Base-by-base conservation (phyloP, 768 basidiomycete genomes). In the Tylopilus balloui region DNA sequence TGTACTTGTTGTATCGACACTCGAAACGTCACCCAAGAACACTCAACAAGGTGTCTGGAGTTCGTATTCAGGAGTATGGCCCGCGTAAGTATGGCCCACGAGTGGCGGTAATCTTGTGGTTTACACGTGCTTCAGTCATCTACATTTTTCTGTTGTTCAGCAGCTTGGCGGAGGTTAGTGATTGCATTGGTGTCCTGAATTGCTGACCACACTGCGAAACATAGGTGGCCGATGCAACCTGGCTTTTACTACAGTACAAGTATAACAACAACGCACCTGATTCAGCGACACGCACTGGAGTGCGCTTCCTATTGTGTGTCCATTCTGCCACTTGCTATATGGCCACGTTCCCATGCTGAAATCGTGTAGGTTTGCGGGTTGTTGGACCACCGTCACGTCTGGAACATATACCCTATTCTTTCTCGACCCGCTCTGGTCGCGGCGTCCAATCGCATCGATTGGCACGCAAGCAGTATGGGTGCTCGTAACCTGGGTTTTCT, bases 381-480 rank as follows among this genome's bases (percentile, higher is more conserved):
- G 74, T 56, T 85, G 83, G 83, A 84, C 83, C 23, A 64, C 74
- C 3, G 51, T 78, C 6, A 82, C 77, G 15, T 74, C 78, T 11
- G 75, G 74, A 23, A 67, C 65, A 19, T 79, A 78, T 47, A 74
- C 76, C n/a, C 62, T 83, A 34, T 71, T 83, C 31, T 81, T 83
- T 61, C 65, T 84, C 6, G 81, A 84, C 57, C 81, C 81, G 1
- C 64, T 67, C 14, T 81, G 78, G 75, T 77, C 79, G 17, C 74
- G 67, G 49, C 73, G 75, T 48, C 72, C 77, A 4, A 52, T 81
- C 14, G 71, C 77, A 10, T 83, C 83, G 12, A 66, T 84, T 32
- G 81, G 81, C 8, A 71, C 79, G 0, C 83, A 84, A 56, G 73
- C 71, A 12, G 65, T 83, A 36, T 84, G 83, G 83, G 63, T 78